Evolutionary conservation across 2,329 filamentous ascomycete species (phyloP), one percentile per base, ranked within the genome.

Genomic region (Magnaporthiopsis poae): DNA sequence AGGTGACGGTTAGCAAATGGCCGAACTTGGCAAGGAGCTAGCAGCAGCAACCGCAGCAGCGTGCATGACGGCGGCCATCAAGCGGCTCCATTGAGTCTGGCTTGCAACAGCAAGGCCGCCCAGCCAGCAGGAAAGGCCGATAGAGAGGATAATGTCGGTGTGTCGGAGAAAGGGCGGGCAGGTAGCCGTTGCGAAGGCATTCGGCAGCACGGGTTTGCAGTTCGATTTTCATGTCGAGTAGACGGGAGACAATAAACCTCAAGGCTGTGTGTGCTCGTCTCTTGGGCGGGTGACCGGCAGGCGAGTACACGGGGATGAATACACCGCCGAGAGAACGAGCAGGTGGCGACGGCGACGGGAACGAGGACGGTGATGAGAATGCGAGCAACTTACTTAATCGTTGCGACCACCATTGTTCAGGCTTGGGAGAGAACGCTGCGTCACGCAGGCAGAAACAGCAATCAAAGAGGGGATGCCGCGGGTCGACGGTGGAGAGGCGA

Each of bases 371-470:
- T 62, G 66, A 56, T 61, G 68, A 66, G 63, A 69, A 69, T 69
- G 69, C 69, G 70, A 67, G 65, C 69, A 69, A 70, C 84, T 75
- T 79, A 87, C 84, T 87, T 87, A 79, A 87, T 87, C 73, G 84
- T 87, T 80, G 84, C 84, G 78, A 86, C 84, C 74, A 86, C 84
- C 80, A 86, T 84, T 76, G 80, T 84, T 77, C 74, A 78, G 18
- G 31, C 27, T 31, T 31, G 63, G 25, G 56, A 18, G 52, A 27
- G 29, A 60, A 33, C 52, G 63, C 63, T 11, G 36, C 39, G 60
- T 64, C 39, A 52, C 29, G 62, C 59, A 36, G 56, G 64, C 59
- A 65, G 33, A 52, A 36, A 35, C 60, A 61, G 59, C 59, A 61
- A 65, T 61, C 33, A 33, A 52, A 60, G 33, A 39, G 59, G 56